These are phyloP conservation scores for Colletotrichum zoysiae DNA, from an alignment of 2,329 filamentous ascomycete genomes.

Conservation along the genomic window DNA sequence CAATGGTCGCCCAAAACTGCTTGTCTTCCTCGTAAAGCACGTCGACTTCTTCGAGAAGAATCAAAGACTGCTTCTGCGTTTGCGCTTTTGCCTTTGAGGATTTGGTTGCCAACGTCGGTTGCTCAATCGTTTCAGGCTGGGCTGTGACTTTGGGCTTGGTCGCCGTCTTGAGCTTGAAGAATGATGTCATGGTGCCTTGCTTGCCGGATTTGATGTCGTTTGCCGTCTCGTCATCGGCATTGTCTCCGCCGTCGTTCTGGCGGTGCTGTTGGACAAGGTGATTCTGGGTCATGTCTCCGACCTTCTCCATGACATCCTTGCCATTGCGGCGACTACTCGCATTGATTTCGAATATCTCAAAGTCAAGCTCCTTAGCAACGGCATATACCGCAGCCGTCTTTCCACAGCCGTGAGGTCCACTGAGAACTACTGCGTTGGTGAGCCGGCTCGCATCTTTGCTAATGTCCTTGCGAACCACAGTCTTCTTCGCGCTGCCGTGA, in stretches of 20 bases:
- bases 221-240: constrained; percentile 60
- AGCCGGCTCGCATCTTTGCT: constrained; percentile 62
- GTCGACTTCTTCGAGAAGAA: constrained; percentile 94
- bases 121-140: constrained; percentile 44
- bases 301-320: constrained; percentile 89
- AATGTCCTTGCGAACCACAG: constrained; percentile 64
- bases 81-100: constrained; percentile 52
- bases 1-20: constrained; percentile 90
- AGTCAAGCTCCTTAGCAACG: constrained; percentile 89
- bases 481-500: constrained; percentile 61
- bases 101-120: constrained; percentile 13
- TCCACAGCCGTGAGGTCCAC: constrained; percentile 89
- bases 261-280: constrained; percentile 78
- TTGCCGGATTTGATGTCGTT: constrained; percentile 75
- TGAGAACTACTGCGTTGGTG: constrained; percentile 86
- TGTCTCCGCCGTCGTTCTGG: constrained; percentile 49
- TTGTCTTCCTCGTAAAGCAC: constrained; percentile 95
- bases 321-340: constrained; percentile 85
- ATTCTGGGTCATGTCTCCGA: constrained; percentile 97
- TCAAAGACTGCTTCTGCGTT: constrained; percentile 89
- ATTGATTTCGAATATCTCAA: constrained; percentile 96
- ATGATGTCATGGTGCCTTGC: constrained; percentile 83
- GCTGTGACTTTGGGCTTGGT: constrained; percentile 45
- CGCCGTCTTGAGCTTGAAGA: constrained; percentile 74
- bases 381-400: constrained; percentile 95